Base-by-base conservation (phyloP, 2,329 filamentous ascomycete species). In the Cladosporium sphaerospermum region DNA sequence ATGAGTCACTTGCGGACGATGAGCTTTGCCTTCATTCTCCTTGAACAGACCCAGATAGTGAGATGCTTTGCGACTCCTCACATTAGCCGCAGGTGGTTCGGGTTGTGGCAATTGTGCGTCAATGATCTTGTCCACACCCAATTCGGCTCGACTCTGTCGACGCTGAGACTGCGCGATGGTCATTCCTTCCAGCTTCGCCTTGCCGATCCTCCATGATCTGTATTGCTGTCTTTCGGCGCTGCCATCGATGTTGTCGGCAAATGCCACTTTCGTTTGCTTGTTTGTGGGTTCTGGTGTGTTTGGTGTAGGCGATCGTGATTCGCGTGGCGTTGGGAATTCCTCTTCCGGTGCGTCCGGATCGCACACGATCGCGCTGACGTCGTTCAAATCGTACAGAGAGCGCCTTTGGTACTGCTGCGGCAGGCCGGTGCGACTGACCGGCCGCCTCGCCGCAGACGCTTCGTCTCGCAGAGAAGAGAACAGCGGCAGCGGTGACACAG, bases 41-140 rank as follows among this genome's bases (percentile, higher is more conserved):
- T 75, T 82, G 69, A 85, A 85, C 5, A 85, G 69, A 10, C 82
- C 80, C 50, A 85, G 69, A 61, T 82, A 83, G 62, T 85, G 82
- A 62, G 81, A 84, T 40, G 82, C 80, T 67, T 85, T 85, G 53
- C 82, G 76, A 64, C 81, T 84, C 55, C 82, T 76, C 43, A 79
- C 78, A 59, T 80, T 75, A 23, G 75, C 71, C 28, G 72, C 68
- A 19, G 69, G 69, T 11, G 69, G 71, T 60, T 84, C 81, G 4
- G 75, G 71, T 59, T 81, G 81, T 39, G 80, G 74, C 54, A 85
- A 64, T 31, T 80, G 83, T 14, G 82, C 82, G 65, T 84, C 80
- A 56, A 85, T 84, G 41, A 80, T 78, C 65, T 80, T 81, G 52
- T 84, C 82, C 19, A 83, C 75, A 43, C 72, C 69, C 13, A 58